These are phyloP conservation scores for Arthrocladium fulminans DNA, from an alignment of 2,329 filamentous ascomycete genomes.

Conservation along the genomic window DNA sequence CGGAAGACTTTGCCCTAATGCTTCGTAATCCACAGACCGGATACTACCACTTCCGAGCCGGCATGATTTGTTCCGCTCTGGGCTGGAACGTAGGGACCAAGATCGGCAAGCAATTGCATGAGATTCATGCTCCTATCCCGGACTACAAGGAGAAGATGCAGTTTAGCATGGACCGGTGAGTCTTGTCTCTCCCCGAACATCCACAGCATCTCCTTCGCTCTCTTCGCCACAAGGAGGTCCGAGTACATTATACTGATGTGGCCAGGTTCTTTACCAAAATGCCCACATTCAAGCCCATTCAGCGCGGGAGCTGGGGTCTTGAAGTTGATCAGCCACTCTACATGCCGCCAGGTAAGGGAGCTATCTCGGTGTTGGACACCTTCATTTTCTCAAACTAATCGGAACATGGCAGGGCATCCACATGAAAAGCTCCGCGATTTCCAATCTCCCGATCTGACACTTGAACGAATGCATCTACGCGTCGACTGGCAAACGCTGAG, in stretches of 20 bases:
- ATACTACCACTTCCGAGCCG: constrained; percentile 64
- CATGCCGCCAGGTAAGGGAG: constrained; percentile 46
- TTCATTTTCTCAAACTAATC: not conserved
- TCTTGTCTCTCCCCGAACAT: constrained; percentile 6
- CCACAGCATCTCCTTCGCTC: not conserved
- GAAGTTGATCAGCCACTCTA: constrained; percentile 68
- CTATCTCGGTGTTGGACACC: too few relatives aligned
- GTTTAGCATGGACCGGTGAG: constrained; percentile 73
- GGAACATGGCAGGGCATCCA: constrained; percentile 46
- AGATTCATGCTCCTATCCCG: constrained; percentile 66
- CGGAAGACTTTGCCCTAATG: constrained; percentile 75
- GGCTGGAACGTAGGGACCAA: constrained; percentile 73
- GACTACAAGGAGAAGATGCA: constrained; percentile 84
- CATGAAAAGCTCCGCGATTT: constrained; percentile 51
- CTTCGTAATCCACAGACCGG: constrained; percentile 63
- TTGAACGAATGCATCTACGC: constrained; percentile 57
- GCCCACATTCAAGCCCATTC: constrained; percentile 64
- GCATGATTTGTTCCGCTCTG: constrained; percentile 66
- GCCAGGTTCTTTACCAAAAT: constrained; percentile 76
- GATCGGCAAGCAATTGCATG: constrained; percentile 59
- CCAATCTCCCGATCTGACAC: constrained; percentile 49
- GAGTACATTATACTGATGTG: too few relatives aligned
- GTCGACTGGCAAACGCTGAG: constrained; percentile 86
- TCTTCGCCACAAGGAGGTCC: too few relatives aligned
- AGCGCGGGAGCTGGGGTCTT: constrained; percentile 70